These are phyloP conservation scores for Ophiostoma australiae DNA, from an alignment of 2,329 filamentous ascomycete genomes.

Conservation along the genomic window DNA sequence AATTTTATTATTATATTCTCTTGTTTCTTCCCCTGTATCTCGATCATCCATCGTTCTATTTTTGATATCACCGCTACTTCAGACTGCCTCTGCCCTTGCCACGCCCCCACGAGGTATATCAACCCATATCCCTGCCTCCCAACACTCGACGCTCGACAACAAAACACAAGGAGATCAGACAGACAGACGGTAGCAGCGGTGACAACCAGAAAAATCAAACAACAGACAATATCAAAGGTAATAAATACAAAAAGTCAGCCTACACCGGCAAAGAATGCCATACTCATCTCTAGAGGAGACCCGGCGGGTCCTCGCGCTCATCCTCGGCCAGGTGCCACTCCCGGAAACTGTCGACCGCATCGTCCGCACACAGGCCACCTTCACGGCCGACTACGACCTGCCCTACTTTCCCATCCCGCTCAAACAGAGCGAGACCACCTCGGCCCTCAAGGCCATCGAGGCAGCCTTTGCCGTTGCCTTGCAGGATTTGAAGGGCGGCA, in stretches of 20 bases:
- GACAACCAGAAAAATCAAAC: no score
- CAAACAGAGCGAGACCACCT: conserved; percentile 25
- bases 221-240: no score
- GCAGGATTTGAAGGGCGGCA: conserved; percentile 39
- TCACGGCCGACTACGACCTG: conserved; percentile 22
- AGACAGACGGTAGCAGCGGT: no score
- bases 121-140: no score
- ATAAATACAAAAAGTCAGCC: background rate
- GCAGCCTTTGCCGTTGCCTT: conserved; percentile 54
- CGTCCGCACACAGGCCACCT: conserved; percentile 18
- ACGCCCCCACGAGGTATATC: no score
- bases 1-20: no score
- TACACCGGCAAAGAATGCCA: background rate
- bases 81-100: no score
- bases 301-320: conserved; percentile 29
- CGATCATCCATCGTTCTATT: no score
- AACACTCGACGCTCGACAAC: no score
- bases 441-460: conserved; percentile 38
- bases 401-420: conserved; percentile 30
- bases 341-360: conserved; percentile 18
- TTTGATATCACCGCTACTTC: no score
- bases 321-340: conserved; percentile 17
- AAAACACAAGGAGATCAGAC: no score
- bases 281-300: conserved; percentile 28
- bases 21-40: no score